Evolutionary conservation across 176 grass and related monocot genomes (phyloP), one percentile per base, ranked within the genome.

Genomic region (Coix lacrymajobi): DNA sequence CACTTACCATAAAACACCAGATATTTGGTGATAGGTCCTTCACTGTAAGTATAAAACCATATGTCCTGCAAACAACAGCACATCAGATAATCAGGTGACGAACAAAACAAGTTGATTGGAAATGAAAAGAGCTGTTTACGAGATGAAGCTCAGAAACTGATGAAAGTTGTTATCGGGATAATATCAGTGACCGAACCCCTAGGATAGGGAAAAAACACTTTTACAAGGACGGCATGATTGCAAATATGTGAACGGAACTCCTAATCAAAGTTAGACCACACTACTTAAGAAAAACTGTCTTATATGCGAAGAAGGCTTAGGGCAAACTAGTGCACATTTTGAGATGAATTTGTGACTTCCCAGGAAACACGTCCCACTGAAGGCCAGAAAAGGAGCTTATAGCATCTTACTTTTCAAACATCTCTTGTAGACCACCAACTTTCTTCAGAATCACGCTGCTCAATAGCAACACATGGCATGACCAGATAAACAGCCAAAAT

Each of bases 21-120:
- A 97, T 92, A 90, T 94, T 94, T 84, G 89, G 91, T n/a, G 94
- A 88, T 41, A 94, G 84, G 90, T 94, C 94, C 71, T 86, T 77
- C 31, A 97, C 89, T 31, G 89, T 90, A 66, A 97, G 84, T 83
- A 94, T 88, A 93, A 97, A 97, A 75, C 94, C 94, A 76, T 86
- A 93, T 6, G 89, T 97, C 85, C 94, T 97, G 81, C 13, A 94
- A 91, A 89, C 68, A 22, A 78, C 36, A 84, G 43, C 26, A 73
- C 52, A 83, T 73, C 17, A 54, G 13, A 41, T 62, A 58, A 80
- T 73, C 29, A 72, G 29, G 52, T 51, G 52, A 38, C 15, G 32
- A 2, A 67, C 36, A 56, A 84, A 84, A 73, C 12, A 4, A 3
- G 15, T 43, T 1, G 2, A 26, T 67, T 80, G 24, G 33, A 80